Evolutionary conservation across 106 monocot genomes (phyloP), one percentile per base, ranked within the genome.

Genomic region (Platanthera guangdongensis): DNA sequence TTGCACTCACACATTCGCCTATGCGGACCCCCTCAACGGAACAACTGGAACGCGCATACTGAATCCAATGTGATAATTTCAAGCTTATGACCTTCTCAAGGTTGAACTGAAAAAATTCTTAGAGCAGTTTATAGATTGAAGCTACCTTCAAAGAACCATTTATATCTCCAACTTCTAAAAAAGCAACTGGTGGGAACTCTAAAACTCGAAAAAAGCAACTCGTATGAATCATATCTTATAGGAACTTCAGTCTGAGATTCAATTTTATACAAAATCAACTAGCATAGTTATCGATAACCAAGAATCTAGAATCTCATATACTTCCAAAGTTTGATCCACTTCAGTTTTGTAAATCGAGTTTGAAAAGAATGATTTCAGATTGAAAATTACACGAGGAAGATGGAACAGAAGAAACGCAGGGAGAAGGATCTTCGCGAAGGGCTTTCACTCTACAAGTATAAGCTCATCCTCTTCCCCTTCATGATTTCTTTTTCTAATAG

Each of bases 351-450:
- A 67, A 67, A 25, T 67, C 30, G 39, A 11, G 25, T 4, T 67
- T 39, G 32, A 39, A 11, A 14, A 67, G 32, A 11, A 18, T 60
- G 19, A 14, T 81, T 68, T 74, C 86, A 97, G 96, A 84, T 91
- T 93, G 87, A 93, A 93, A 96, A 96, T 80, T 93, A 93, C 72
- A 11, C 76, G 86, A 73, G 93, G 74, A 97, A 97, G 68, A 87
- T 81, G 89, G 91, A 87, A 71, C 90, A 89, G 46, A 97, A 97
- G 83, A 68, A 91, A 71, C 79, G 52, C 0, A 76, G 96, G 63
- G 85, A 84, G 74, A 83, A 78, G 9, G 93, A 97, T 85, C 96
- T 97, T 72, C 85, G 91, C 15, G 87, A 93, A 54, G 96, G 96
- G 32, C 77, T 97, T 18, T 84, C 82, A 77, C 93, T 97, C 70